Evolutionary conservation across 1,284 basidiomycete genomes (phyloP).

Genomic region (Phylloboletellus chloephorus): DNA sequence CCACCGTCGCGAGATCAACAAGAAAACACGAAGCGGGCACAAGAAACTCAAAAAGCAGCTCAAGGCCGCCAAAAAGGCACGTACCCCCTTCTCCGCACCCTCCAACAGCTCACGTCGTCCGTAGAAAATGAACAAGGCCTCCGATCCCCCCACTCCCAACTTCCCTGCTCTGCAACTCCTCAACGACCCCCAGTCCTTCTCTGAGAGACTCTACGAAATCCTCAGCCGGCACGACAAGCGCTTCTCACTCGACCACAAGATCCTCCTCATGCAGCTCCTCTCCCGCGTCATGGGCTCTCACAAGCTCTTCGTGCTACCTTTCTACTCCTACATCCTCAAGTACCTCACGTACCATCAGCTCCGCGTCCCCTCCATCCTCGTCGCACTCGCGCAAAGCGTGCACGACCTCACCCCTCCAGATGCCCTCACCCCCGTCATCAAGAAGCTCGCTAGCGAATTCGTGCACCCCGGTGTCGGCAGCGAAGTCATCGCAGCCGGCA

Average conservation of each 20-base stretch:
- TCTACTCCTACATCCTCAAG: slow-evolving; percentile 95
- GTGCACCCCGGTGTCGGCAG: slow-evolving; percentile 95
- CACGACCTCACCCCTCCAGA: slow-evolving; percentile 96
- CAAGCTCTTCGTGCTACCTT: slow-evolving; percentile 91
- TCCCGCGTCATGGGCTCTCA: slow-evolving; percentile 93
- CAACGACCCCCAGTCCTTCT: slow-evolving; percentile 94
- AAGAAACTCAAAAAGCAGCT: slow-evolving; percentile 73
- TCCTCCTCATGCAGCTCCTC: slow-evolving; percentile 95
- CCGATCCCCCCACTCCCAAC: slow-evolving; percentile 54
- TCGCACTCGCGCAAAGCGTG: slow-evolving; percentile 91
- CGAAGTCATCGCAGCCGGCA: slow-evolving; percentile 93
- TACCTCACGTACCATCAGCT: slow-evolving; percentile 94
- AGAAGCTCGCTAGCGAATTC: slow-evolving; percentile 93
- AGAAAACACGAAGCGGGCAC: slow-evolving; percentile 77
- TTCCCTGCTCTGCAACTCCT: slow-evolving; percentile 93
- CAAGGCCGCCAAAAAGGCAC: slow-evolving; percentile 64
- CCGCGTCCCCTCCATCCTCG: slow-evolving; percentile 91
- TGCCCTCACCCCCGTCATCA: slow-evolving; percentile 82
- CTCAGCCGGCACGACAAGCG: slow-evolving; percentile 87
- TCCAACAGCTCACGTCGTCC: slow-evolving; percentile 1
- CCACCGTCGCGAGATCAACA: slow-evolving; percentile 84
- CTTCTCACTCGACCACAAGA: slow-evolving; percentile 94
- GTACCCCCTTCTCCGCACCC: slow-evolving; percentile 11
- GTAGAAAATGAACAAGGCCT: slow-evolving; percentile 59
- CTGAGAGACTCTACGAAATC: slow-evolving; percentile 89